Evolutionary conservation across 2,329 filamentous ascomycete species (phyloP).

Genomic region (Cercospora janseana): DNA sequence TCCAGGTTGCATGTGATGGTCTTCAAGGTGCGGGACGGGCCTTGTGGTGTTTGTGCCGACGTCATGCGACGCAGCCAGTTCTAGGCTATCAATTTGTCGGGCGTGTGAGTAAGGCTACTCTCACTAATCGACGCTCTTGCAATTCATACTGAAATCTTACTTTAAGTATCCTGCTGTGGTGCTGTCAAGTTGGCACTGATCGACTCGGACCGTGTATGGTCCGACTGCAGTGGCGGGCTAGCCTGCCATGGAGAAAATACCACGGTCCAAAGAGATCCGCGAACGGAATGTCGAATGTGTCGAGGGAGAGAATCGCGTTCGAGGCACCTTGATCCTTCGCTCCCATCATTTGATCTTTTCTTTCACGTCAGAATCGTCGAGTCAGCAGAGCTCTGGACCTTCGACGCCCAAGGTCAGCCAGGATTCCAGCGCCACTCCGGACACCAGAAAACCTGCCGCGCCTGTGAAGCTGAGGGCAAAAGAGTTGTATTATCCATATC

Average conservation of each 20-base stretch:
- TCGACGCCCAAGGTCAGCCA: conserved; percentile 1
- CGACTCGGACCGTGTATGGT: background rate
- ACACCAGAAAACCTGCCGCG: background rate
- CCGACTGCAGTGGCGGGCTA: background rate
- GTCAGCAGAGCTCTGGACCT: background rate
- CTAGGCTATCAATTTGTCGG: too few species aligned
- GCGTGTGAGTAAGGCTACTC: too few species aligned
- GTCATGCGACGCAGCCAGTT: too few species aligned
- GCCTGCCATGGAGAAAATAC: conserved; percentile 6
- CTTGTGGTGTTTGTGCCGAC: too few species aligned
- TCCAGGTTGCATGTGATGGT: background rate
- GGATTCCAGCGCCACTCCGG: background rate
- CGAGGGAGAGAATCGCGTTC: background rate
- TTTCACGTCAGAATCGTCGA: conserved; percentile 47
- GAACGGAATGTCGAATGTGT: conserved; percentile 8
- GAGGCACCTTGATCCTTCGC: conserved; percentile 61
- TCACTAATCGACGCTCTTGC: too few species aligned
- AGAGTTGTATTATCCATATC: conserved; percentile 84
- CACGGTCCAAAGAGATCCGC: conserved; percentile 4
- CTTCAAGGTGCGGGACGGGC: background rate
- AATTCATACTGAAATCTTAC: too few species aligned
- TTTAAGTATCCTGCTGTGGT: too few species aligned
- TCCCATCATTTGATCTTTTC: conserved; percentile 65
- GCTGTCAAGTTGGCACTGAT: too few species aligned
- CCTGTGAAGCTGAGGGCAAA: conserved; percentile 4